These are phyloP conservation scores for Arthrobotrys conoides DNA, from an alignment of 2,329 filamentous ascomycete genomes.

Conservation along the genomic window DNA sequence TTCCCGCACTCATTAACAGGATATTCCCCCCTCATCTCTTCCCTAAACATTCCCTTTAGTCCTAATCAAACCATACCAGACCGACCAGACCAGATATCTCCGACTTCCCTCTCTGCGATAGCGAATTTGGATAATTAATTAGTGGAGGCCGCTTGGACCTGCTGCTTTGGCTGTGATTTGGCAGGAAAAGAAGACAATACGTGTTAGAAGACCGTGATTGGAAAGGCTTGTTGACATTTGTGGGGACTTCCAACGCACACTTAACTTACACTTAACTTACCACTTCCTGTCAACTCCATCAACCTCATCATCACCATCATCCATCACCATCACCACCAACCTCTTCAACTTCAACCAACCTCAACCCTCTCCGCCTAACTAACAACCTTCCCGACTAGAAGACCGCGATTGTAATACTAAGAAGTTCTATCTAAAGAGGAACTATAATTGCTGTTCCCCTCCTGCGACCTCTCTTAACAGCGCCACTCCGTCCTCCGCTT, in stretches of 20 bases:
- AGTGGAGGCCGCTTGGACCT: constrained; percentile 48
- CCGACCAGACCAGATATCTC: constrained; percentile 29
- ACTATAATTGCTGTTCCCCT: constrained; percentile 10
- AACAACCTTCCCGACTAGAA: neutral
- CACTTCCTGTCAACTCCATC: constrained; percentile 4
- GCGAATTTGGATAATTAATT: constrained; percentile 27
- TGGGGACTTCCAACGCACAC: constrained; percentile 24
- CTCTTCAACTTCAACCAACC: constrained; percentile 3
- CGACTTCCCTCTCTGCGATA: constrained; percentile 43
- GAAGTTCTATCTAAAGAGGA: neutral
- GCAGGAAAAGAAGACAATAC: constrained; percentile 30
- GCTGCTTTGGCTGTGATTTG: constrained; percentile 39
- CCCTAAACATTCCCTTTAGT: constrained; percentile 29
- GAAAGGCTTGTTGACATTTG: constrained; percentile 39
- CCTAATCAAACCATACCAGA: neutral
- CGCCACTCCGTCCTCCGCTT: constrained; percentile 8
- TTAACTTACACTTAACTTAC: too few species aligned
- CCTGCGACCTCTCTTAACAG: neutral
- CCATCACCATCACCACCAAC: neutral
- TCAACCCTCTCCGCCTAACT: neutral
- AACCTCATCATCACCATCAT: constrained; percentile 7
- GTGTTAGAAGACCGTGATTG: constrained; percentile 52
- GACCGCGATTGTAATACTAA: neutral
- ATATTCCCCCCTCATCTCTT: constrained; percentile 52
- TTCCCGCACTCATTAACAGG: constrained; percentile 59